phyloP scores from a whole-genome alignment of 176 grass and related monocot genomes.

The Cenchrus purpureus region DNA sequence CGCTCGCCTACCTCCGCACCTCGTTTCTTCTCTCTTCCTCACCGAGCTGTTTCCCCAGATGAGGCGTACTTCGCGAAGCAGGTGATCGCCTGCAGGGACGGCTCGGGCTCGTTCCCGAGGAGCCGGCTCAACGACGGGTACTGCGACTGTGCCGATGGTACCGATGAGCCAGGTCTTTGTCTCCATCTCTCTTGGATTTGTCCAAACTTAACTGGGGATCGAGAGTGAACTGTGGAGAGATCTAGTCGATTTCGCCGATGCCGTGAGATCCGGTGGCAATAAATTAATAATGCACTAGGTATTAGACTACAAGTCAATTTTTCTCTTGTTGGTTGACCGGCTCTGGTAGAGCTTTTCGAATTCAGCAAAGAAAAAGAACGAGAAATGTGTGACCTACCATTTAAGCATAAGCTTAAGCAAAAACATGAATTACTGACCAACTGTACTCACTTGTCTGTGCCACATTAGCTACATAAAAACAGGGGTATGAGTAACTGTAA shows the following conservation, averaged over 20 bases:
- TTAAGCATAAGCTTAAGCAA: not conserved
- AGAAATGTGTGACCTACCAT: not conserved
- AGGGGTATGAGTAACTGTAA: not conserved
- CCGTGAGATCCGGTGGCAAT: conserved; percentile 21
- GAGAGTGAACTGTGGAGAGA: conserved; percentile 20
- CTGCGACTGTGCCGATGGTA: conserved; percentile 89
- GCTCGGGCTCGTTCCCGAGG: conserved; percentile 70
- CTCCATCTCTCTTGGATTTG: conserved; percentile 14
- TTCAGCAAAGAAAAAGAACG: not conserved
- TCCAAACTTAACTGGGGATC: not conserved
- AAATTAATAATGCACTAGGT: not conserved
- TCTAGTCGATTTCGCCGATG: conserved; percentile 34
- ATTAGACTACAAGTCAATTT: not conserved
- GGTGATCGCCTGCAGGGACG: conserved; percentile 87
- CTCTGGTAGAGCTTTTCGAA: not conserved
- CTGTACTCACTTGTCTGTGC: not conserved
- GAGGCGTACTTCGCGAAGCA: conserved; percentile 68
- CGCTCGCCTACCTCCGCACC: not conserved
- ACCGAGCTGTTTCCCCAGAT: conserved; percentile 50
- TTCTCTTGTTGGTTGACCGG: not conserved
- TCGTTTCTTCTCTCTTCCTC: not conserved
- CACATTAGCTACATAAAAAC: not conserved
- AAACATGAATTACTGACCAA: not conserved
- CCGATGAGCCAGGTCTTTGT: conserved; percentile 72
- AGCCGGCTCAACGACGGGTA: conserved; percentile 79